Conservation (phyloP, 1,284 basidiomycete genomes). For the Moesziomyces antarcticus region DNA sequence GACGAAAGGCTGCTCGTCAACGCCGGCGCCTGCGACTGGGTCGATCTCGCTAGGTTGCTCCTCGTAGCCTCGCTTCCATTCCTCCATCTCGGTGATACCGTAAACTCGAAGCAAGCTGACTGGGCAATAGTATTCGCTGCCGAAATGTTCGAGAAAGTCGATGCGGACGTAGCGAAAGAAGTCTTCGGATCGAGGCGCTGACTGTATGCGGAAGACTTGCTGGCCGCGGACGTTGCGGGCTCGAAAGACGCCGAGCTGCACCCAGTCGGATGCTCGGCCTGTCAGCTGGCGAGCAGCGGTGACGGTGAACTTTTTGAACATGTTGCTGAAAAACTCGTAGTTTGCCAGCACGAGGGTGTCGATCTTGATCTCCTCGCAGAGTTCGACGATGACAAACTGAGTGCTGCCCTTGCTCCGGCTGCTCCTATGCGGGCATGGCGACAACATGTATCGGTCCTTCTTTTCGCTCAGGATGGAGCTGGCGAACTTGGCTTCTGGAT, state of each 20-base stretch:
- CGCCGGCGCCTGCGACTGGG: slow-evolving; percentile 36
- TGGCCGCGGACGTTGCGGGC: slow-evolving; percentile 92
- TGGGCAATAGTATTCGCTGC: slow-evolving; percentile 95
- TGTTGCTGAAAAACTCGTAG: slow-evolving; percentile 97
- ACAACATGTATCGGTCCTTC: slow-evolving; percentile 96
- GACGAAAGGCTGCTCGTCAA: background rate
- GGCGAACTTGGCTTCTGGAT: slow-evolving; percentile 83
- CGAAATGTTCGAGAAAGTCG: slow-evolving; percentile 93
- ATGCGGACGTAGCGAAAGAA: slow-evolving; percentile 84
- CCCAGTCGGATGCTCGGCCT: slow-evolving; percentile 75
- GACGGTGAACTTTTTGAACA: slow-evolving; percentile 90
- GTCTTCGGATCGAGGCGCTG: slow-evolving; percentile 30
- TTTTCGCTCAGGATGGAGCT: slow-evolving; percentile 87
- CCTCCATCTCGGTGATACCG: slow-evolving; percentile 94
- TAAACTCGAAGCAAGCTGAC: slow-evolving; percentile 92
- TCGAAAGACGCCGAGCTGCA: slow-evolving; percentile 76
- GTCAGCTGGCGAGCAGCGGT: slow-evolving; percentile 82
- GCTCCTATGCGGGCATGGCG: slow-evolving; percentile 77
- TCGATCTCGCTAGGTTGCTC: slow-evolving; percentile 72
- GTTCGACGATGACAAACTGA: slow-evolving; percentile 92
- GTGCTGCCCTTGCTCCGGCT: slow-evolving; percentile 24
- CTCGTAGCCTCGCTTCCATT: slow-evolving; percentile 80
- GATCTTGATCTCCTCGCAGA: slow-evolving; percentile 96
- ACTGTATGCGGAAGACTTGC: slow-evolving; percentile 71
- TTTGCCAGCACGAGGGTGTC: slow-evolving; percentile 96